Conservation (phyloP, 2,329 filamentous ascomycete species). For the Alternaria arborescens region DNA sequence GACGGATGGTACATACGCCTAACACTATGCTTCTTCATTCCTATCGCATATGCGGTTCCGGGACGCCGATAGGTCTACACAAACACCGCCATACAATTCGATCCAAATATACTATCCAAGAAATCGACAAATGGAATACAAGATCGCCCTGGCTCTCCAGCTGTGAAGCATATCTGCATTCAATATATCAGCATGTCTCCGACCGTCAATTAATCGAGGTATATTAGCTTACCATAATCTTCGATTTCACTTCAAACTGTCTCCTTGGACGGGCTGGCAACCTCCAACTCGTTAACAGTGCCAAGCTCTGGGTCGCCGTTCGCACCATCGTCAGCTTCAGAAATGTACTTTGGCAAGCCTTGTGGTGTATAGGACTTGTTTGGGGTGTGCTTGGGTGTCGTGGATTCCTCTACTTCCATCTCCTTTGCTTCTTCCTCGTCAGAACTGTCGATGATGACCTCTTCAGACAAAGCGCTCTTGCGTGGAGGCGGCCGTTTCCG, state of each 20-base stretch:
- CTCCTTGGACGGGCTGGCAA: conserved; percentile 2
- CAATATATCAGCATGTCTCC: conserved; percentile 3
- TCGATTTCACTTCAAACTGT: neutral
- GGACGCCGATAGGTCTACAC: neutral
- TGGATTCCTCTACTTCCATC: neutral
- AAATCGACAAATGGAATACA: neutral
- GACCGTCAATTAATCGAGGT: neutral
- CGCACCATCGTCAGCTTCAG: neutral
- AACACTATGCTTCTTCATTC: neutral
- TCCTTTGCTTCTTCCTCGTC: conserved; percentile 7
- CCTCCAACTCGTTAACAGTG: neutral
- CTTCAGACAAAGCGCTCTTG: conserved; percentile 31
- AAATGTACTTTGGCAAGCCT: neutral
- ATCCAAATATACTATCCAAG: neutral
- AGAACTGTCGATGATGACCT: conserved; percentile 28
- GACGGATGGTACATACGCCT: neutral
- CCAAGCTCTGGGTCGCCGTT: conserved; percentile 1
- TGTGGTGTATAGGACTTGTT: conserved; percentile 11
- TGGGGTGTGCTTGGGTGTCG: conserved; percentile 6
- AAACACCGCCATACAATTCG: neutral
- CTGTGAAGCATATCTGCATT: neutral
- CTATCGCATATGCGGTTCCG: neutral
- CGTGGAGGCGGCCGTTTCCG: conserved; percentile 23
- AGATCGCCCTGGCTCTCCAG: neutral
- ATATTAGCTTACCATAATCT: conserved; percentile 4